Base-by-base conservation (phyloP, 495 filamentous ascomycete genomes). In the Hypoxylon lienhwacheense region DNA sequence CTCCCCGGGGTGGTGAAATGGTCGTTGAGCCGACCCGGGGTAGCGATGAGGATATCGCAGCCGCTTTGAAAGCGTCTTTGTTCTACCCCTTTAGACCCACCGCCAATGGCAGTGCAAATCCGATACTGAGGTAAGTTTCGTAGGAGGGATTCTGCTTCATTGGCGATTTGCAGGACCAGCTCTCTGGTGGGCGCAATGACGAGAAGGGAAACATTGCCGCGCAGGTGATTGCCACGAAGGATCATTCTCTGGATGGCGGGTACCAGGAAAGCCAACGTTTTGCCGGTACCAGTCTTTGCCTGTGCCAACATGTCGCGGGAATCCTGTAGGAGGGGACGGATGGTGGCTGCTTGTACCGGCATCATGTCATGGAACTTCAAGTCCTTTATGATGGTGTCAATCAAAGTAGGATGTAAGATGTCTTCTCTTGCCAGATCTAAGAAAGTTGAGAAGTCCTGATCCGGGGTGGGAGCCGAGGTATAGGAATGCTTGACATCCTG, bases 281-380 rank as follows among this genome's bases (percentile, higher is more conserved):
- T 87, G 43, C 84, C 84, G 4, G 84, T 87, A 47, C 84, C 84
- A 33, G 84, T 86, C 64, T 85, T 85, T 36, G 84, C 84, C 66
- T 86, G 84, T 15, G 81, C 84, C 20, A 76, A 53, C 43, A 66
- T 52, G 59, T 75, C 72, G 20, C 41, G 59, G 7, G 63, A 36
- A 2, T 68, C 65, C 14, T 48, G 51, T 6, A 73, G 60, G 14
- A 76, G 69, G 15, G 67, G 64, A 19, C 59, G 52, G 33, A 76
- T 57, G 35, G 71, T 74, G 1, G 69, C 70, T 35, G 68, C 69
- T 53, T 76, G 73, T 7, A 76, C 72, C 17, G 71, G 71, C 50
- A 68, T 74, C 71, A 73, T 76, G 56, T 72, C 65, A 34, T 74
- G 61, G 47, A 74, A 76, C 40, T 70, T 67, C 26, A 76, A 45